phyloP scores from a whole-genome alignment of 768 basidiomycete genomes.

The Hericium coralloides region DNA sequence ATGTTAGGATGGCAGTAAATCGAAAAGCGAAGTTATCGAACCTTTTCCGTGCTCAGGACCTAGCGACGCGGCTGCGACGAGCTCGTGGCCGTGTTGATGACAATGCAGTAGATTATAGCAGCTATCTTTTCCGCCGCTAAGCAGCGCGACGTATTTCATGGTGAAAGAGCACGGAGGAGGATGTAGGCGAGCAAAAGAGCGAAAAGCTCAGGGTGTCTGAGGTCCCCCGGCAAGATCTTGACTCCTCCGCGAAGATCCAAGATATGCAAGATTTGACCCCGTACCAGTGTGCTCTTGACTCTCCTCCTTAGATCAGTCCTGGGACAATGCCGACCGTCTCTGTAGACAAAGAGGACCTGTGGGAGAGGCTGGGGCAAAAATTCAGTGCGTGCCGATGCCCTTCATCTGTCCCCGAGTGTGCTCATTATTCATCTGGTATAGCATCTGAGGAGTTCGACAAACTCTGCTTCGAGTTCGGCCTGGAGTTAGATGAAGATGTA shows the following conservation, averaged over 20 bases:
- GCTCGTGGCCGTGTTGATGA: constrained; percentile 72
- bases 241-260: background rate
- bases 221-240: background rate
- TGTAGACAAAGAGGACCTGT: constrained; percentile 93
- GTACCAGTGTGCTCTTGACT: background rate
- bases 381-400: constrained; percentile 49
- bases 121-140: constrained; percentile 97
- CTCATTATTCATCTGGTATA: constrained; percentile 25
- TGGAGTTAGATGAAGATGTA: constrained; percentile 98
- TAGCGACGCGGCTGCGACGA: constrained; percentile 83
- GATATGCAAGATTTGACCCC: background rate
- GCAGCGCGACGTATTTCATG: constrained; percentile 90
- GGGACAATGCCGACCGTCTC: constrained; percentile 83
- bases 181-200: background rate
- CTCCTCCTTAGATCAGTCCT: background rate
- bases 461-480: constrained; percentile 93
- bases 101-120: constrained; percentile 94
- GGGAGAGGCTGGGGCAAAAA: constrained; percentile 70
- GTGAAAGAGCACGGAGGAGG: background rate
- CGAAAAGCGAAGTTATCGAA: constrained; percentile 26
- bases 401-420: constrained; percentile 7
- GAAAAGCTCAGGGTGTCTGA: background rate
- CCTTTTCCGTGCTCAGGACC: constrained; percentile 82
- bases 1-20: constrained; percentile 14
- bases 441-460: constrained; percentile 93